phyloP scores from a whole-genome alignment of 345 rosid genomes.

The Eucalyptus camaldulensis region DNA sequence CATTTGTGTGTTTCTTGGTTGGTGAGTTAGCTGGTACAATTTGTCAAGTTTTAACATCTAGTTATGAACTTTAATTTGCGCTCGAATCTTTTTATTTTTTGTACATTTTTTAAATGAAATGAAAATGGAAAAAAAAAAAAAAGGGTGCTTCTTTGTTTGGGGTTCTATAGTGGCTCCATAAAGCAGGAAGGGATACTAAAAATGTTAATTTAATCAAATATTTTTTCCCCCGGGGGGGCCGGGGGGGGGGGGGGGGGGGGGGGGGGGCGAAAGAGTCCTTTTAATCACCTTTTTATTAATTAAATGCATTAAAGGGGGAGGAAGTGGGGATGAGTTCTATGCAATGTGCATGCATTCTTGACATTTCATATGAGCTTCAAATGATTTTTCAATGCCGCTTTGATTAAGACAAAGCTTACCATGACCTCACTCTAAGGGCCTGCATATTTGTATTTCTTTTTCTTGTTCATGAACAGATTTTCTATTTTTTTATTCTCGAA shows the following conservation, averaged over 20 bases:
- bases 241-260: background rate
- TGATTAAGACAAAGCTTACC: background rate
- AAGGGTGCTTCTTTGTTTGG: background rate
- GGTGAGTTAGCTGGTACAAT: background rate
- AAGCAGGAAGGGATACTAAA: background rate
- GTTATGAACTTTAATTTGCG: background rate
- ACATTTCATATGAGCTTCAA: background rate
- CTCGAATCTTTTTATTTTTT: background rate
- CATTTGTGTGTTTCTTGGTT: background rate
- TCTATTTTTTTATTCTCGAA: no score
- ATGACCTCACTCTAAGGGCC: background rate
- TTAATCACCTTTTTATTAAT: background rate
- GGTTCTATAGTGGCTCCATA: background rate
- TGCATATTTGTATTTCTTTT: no score
- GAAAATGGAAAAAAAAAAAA: background rate
- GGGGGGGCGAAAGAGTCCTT: background rate
- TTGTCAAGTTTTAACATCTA: background rate
- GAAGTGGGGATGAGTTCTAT: background rate
- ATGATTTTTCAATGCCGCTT: background rate
- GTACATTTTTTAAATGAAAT: background rate
- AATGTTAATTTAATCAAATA: background rate
- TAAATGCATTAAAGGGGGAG: background rate
- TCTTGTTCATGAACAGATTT: no score
- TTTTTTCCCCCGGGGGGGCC: rapidly evolving
- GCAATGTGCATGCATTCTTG: background rate